Percentiles rank a stretch among this genome's conserved stretches.
phyloP scores from a whole-genome alignment of 495 filamentous ascomycete genomes.

The Penicillium maclennaniae region DNA sequence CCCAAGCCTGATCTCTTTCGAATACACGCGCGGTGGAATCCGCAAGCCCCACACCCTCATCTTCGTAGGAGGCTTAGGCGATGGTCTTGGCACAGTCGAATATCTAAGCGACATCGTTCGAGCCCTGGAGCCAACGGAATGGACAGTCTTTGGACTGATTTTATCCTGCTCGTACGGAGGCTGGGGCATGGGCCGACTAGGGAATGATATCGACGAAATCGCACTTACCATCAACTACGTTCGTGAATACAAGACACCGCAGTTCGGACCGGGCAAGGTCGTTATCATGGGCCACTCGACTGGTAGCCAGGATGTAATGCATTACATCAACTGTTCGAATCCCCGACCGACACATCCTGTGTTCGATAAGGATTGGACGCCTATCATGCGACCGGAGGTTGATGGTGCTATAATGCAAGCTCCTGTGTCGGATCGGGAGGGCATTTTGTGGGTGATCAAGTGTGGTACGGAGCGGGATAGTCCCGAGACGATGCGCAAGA shows the following conservation, averaged over 20 bases:
- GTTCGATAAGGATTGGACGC: conserved; percentile 29
- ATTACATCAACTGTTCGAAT: conserved; percentile 53
- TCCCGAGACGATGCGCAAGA: conserved; percentile 21
- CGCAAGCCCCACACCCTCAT: conserved; percentile 26
- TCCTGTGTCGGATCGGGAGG: conserved; percentile 74
- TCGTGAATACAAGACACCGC: conserved; percentile 27
- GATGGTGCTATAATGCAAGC: conserved; percentile 85
- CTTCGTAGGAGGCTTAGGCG: conserved; percentile 51
- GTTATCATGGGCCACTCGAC: conserved; percentile 72
- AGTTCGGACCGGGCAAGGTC: conserved; percentile 25
- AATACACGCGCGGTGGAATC: conserved; percentile 23
- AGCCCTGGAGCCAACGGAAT: conserved; percentile 50
- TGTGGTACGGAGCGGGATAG: conserved; percentile 30
- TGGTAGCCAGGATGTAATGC: conserved; percentile 80
- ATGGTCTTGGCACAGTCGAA: conserved; percentile 62
- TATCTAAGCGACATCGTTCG: conserved; percentile 47
- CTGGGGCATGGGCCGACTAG: conserved; percentile 64
- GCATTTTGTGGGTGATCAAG: conserved; percentile 42
- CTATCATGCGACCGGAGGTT: conserved; percentile 39
- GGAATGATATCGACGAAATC: conserved; percentile 66
- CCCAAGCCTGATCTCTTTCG: conserved; percentile 22
- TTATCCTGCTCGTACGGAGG: conserved; percentile 60
- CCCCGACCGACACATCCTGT: conserved; percentile 30
- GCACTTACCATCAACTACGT: conserved; percentile 63
- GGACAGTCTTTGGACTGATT: conserved; percentile 55